phyloP scores from a whole-genome alignment of 73 alveolate genomes.

The Tetrahymena thermophila region DNA sequence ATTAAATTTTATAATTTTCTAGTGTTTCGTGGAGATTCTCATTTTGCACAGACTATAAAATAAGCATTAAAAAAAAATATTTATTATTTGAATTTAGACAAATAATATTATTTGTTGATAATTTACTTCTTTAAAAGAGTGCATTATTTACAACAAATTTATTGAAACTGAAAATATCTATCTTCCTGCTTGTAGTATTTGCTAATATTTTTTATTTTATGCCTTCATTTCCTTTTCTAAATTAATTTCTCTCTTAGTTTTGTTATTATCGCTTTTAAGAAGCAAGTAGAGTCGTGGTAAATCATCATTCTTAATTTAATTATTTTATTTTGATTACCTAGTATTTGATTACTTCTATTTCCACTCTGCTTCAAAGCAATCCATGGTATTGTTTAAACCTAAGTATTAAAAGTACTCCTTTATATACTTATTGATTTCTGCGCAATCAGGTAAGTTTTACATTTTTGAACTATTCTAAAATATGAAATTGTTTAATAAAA shows the following conservation, averaged over 20 bases:
- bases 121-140: conserved; percentile 64
- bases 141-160: conserved; percentile 73
- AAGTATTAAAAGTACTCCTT: conserved; percentile 75
- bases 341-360: conserved; percentile 40
- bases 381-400: conserved; percentile 69
- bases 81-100: not conserved
- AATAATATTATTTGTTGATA: not conserved
- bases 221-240: conserved; percentile 72
- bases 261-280: conserved; percentile 65
- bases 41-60: conserved; percentile 63
- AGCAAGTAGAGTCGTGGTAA: conserved; percentile 70
- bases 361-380: conserved; percentile 88
- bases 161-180: conserved; percentile 85
- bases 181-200: conserved; percentile 82
- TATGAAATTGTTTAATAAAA: not conserved
- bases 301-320: conserved; percentile 47
- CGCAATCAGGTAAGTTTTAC: conserved; percentile 30
- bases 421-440: conserved; percentile 64
- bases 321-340: conserved; percentile 38
- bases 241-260: conserved; percentile 75
- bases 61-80: not conserved
- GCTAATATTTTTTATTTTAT: conserved; percentile 76
- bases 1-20: conserved; percentile 84
- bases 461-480: not conserved
- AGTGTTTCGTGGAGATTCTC: conserved; percentile 85